These are phyloP conservation scores for Blastocladiella emersonii DNA, from an alignment of 371 early-diverging fungal species.

Conservation along the genomic window DNA sequence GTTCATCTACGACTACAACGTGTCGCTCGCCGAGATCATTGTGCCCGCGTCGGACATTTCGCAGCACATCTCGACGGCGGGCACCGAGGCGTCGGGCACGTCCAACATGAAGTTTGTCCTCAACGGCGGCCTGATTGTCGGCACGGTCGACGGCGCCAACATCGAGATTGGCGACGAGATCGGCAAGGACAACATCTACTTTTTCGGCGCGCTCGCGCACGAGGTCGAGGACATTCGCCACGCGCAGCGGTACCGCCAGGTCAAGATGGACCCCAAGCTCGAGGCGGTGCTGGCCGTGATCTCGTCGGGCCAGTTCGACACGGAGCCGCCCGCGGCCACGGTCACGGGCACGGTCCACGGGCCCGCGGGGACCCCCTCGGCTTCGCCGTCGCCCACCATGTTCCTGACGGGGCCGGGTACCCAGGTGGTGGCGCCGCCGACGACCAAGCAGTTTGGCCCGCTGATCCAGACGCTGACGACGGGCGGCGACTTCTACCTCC, in stretches of 20 bases:
- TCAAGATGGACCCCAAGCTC: slow-evolving; percentile 54
- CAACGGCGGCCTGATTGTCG: slow-evolving; percentile 83
- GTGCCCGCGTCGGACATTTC: not conserved
- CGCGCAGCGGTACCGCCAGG: slow-evolving; percentile 54
- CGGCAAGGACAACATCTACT: slow-evolving; percentile 84
- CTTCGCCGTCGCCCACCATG: not conserved
- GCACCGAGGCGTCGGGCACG: slow-evolving; percentile 95
- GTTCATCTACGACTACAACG: slow-evolving; percentile 87
- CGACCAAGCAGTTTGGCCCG: slow-evolving; percentile 46
- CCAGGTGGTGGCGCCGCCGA: slow-evolving; percentile 3
- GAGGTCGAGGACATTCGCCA: slow-evolving; percentile 83
- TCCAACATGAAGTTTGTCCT: slow-evolving; percentile 96
- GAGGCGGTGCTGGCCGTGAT: slow-evolving; percentile 58
- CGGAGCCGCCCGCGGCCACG: slow-evolving; percentile 2
- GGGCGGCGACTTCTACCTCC: slow-evolving; percentile 73
- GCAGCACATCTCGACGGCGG: slow-evolving; percentile 48
- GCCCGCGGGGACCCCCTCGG: no score
- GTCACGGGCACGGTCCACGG: no score
- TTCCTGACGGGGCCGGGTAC: slow-evolving; percentile 4
- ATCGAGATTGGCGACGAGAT: slow-evolving; percentile 88
- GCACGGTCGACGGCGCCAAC: slow-evolving; percentile 81
- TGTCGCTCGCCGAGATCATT: slow-evolving; percentile 59
- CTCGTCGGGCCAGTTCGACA: slow-evolving; percentile 56
- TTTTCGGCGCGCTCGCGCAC: slow-evolving; percentile 72
- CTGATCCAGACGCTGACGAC: slow-evolving; percentile 58